These are phyloP conservation scores for Fraxinus nigra DNA, from an alignment of 305 asterid species.

Conservation along the genomic window DNA sequence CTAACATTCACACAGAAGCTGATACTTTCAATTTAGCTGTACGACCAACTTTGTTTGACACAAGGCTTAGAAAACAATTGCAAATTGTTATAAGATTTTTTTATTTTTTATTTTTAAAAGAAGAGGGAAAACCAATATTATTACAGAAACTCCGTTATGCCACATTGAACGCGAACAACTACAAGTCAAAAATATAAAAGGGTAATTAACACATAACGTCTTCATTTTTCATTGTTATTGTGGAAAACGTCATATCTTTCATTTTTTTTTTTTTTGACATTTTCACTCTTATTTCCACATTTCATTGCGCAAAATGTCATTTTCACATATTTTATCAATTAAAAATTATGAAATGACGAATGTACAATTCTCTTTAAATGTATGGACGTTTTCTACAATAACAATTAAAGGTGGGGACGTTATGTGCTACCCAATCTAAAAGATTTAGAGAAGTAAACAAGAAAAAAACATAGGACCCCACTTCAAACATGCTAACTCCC, in stretches of 20 bases:
- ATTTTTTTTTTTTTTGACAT: no score
- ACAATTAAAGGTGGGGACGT: no score
- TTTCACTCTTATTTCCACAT: no score
- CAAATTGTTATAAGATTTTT: not conserved
- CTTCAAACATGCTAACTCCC: slow-evolving; percentile 25
- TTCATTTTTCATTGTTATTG: no score
- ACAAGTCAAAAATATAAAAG: not conserved
- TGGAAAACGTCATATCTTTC: no score
- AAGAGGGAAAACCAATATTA: not conserved
- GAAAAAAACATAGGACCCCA: slow-evolving; percentile 12
- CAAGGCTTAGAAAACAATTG: not conserved
- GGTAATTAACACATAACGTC: no score
- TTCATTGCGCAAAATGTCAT: no score
- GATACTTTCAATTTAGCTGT: not conserved
- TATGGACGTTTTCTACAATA: no score
- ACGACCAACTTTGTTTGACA: not conserved
- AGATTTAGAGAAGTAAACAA: slow-evolving; percentile 7
- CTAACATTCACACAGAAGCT: not conserved
- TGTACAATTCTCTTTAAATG: no score
- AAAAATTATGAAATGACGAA: no score
- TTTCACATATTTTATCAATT: no score
- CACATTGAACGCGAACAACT: slow-evolving; percentile 15
- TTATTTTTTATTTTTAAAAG: no score
- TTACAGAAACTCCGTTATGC: not conserved
- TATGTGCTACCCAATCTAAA: not conserved